Percentiles rank a stretch among this genome's conserved stretches.
Conservation (phyloP, 805 yeast species). For the Zygosaccharomyces rouxii region DNA sequence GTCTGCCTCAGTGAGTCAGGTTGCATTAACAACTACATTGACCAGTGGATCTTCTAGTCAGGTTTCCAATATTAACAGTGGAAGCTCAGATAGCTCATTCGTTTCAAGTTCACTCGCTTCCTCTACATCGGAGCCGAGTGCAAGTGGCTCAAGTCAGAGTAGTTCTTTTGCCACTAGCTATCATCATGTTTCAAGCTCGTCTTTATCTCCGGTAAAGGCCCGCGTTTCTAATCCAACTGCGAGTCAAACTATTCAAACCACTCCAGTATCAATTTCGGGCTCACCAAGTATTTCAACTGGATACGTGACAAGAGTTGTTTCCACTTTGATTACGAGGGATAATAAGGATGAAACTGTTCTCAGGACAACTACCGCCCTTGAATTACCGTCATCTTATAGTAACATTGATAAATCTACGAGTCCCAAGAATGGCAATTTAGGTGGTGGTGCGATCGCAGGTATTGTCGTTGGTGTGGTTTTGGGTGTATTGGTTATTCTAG, state of each 20-base stretch:
- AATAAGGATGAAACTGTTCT: conserved; percentile 21
- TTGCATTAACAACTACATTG: neutral
- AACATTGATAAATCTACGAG: conserved; percentile 5
- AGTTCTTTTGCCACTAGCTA: neutral
- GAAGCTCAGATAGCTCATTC: conserved; percentile 18
- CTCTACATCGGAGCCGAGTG: conserved; percentile 3
- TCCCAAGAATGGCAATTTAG: conserved; percentile 12
- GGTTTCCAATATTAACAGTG: neutral
- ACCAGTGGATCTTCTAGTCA: conserved; percentile 4
- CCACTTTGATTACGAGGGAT: conserved; percentile 25
- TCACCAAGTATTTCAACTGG: conserved; percentile 20
- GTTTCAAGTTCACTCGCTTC: conserved; percentile 4
- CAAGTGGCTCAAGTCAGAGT: neutral
- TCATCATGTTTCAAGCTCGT: conserved; percentile 7
- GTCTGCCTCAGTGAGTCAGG: neutral
- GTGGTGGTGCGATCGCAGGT: conserved; percentile 56
- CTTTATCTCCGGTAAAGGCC: conserved; percentile 13
- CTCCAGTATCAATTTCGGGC: conserved; percentile 14
- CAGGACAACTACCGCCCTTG: conserved; percentile 29
- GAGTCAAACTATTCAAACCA: conserved; percentile 14
- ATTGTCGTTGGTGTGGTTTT: conserved; percentile 51
- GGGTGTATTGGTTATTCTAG: conserved; percentile 40
- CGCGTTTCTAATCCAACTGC: conserved; percentile 18
- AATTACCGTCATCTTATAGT: neutral
- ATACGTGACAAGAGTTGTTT: conserved; percentile 24